These are phyloP conservation scores for Fraxinus ornus DNA, from an alignment of 305 asterid genomes.

Conservation along the genomic window DNA sequence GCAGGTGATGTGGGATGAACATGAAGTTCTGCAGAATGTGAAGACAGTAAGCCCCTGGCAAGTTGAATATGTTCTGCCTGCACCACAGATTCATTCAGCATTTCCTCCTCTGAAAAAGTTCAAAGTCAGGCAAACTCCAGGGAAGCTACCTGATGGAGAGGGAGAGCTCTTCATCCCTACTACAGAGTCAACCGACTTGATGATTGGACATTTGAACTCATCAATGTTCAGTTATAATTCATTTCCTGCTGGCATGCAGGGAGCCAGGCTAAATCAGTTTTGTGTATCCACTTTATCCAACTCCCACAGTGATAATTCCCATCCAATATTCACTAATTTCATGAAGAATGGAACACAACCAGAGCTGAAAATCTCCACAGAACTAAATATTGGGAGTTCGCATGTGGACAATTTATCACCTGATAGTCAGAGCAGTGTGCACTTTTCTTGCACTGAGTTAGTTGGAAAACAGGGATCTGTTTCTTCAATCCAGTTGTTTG, in stretches of 20 bases:
- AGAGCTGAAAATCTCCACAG: constrained; percentile 25
- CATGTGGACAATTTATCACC: constrained; percentile 28
- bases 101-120: constrained; percentile 32
- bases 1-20: constrained; percentile 55
- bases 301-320: background rate
- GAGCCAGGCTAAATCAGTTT: constrained; percentile 48
- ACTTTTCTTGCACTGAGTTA: constrained; percentile 22
- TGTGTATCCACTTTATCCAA: constrained; percentile 1
- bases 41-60: constrained; percentile 53
- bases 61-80: constrained; percentile 32
- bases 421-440: constrained; percentile 32
- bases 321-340: constrained; percentile 21
- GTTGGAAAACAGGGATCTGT: constrained; percentile 12
- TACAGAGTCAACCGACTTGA: constrained; percentile 18
- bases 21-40: constrained; percentile 25
- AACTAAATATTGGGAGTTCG: constrained; percentile 30
- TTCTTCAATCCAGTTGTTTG: constrained; percentile 36
- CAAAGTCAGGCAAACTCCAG: constrained; percentile 23
- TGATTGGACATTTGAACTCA: constrained; percentile 10
- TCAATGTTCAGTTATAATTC: constrained; percentile 21
- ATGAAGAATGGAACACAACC: constrained; percentile 14
- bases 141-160: constrained; percentile 27
- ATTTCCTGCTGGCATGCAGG: constrained; percentile 50
- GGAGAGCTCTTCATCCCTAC: constrained; percentile 9
- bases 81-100: constrained; percentile 17